Base-by-base conservation (phyloP, 441 rosid species). In the Sinapis alba region DNA sequence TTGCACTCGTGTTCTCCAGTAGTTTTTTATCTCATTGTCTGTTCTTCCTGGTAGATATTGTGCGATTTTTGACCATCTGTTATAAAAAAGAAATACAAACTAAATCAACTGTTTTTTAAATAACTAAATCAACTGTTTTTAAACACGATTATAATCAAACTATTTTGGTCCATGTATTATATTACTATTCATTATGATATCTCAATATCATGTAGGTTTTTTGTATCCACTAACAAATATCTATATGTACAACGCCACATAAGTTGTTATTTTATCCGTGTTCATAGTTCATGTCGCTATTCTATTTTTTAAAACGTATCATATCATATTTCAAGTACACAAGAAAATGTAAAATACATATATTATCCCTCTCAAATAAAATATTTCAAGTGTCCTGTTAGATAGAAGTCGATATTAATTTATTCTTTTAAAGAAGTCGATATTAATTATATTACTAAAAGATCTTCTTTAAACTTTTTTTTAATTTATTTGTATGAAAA, bases 21-120 rank as follows among this genome's bases (percentile, higher is more conserved):
- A 95, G 78, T 95, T 95, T 61, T 95, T 95, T 13, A 95, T 95
- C 77, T 95, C 99, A 30, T 94, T 94, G 69, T 94, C 99, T 0
- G 99, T 94, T 76, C 99, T 87, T 10, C 99, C 99, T 0, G 98
- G 99, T 72, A 95, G 81, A 65, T 90, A 88, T 24, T 92, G 97
- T 4, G 99, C 99, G 11, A 95, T 95, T 74, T 95, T 95, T 4
- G 99, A 95, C 99, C 99, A 95, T 62, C 99, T 94, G 7, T 13
- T 11, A 12, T 13, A 5, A 21, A 12, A 23, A 47, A 21, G 12
- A 23, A 47, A 5, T 2, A 34, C 32, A 73, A 19, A 34, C 34
- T 28, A 28, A 28, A 28, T 28, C 34, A 28, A 28, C 34, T 28
- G 34, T 28, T 28, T 28, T 28, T 28, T 5, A 1, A 28, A 28